phyloP scores from a whole-genome alignment of 768 basidiomycete species.

The Neoboletus magnificus region DNA sequence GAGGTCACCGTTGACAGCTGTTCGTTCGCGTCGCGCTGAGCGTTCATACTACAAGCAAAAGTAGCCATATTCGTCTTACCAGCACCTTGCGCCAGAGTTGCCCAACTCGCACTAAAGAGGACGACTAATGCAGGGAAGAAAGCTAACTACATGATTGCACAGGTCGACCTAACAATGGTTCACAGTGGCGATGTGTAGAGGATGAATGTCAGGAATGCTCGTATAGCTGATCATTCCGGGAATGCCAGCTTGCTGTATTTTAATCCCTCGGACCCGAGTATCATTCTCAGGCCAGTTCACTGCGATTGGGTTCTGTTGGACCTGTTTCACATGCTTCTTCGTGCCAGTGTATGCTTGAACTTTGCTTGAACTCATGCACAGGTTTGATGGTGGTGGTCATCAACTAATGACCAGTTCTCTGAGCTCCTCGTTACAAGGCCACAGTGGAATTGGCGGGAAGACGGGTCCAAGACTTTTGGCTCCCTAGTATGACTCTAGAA shows the following conservation, averaged over 20 bases:
- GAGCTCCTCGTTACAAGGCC: not conserved
- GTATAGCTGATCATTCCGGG: no score
- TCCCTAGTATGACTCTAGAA: not conserved
- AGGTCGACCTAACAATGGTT: not conserved
- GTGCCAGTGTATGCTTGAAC: not conserved
- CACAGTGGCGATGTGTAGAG: not conserved
- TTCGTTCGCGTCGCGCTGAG: not conserved
- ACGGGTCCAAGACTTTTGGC: no score
- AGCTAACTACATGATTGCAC: not conserved
- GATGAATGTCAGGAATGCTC: no score
- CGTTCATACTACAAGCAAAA: not conserved
- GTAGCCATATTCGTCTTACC: not conserved
- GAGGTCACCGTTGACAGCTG: not conserved
- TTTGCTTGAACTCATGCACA: not conserved
- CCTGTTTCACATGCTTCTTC: not conserved
- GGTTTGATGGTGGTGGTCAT: no score
- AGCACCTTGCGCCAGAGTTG: not conserved
- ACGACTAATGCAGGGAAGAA: not conserved
- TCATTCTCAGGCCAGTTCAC: not conserved
- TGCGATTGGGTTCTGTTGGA: not conserved
- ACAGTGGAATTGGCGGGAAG: not conserved
- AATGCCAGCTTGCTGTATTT: not conserved
- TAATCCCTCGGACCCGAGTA: not conserved
- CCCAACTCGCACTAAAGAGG: not conserved
- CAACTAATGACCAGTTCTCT: not conserved